Conservation (phyloP, 495 filamentous ascomycete genomes). For the Achaetomiella virescens region DNA sequence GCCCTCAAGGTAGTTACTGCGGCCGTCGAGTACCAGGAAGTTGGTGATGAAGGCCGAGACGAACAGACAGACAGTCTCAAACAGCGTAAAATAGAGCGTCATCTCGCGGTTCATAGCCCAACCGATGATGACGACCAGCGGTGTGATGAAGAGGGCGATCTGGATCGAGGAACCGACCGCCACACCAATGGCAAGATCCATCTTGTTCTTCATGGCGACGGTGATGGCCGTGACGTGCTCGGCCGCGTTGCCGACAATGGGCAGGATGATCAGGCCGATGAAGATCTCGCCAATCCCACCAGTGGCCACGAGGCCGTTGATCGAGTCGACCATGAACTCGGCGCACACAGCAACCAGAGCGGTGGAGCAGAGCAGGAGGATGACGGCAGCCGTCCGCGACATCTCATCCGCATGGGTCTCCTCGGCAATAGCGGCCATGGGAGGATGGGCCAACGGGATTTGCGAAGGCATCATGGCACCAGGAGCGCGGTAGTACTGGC, state of each 20-base stretch:
- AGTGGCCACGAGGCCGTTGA: constrained; percentile 59
- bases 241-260: constrained; percentile 84
- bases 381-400: constrained; percentile 63
- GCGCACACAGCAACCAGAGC: constrained; percentile 73
- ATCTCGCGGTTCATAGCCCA: constrained; percentile 73
- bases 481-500: constrained; percentile 42
- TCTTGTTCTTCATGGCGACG: constrained; percentile 81
- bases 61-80: constrained; percentile 76
- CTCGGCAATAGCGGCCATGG: constrained; percentile 27
- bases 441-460: constrained; percentile 29
- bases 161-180: constrained; percentile 78
- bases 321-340: constrained; percentile 73
- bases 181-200: constrained; percentile 81
- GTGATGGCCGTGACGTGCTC: constrained; percentile 83
- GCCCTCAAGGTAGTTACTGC: constrained; percentile 78
- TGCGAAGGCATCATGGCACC: constrained; percentile 39
- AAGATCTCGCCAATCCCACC: constrained; percentile 63
- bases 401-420: constrained; percentile 42
- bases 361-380: constrained; percentile 70
- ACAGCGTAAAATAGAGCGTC: constrained; percentile 77
- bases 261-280: constrained; percentile 76
- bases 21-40: constrained; percentile 72
- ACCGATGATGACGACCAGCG: constrained; percentile 69
- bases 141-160: constrained; percentile 77
- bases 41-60: constrained; percentile 77